Evolutionary conservation across 2,329 filamentous ascomycete species (phyloP).

Genomic region (Eutypella sp.): DNA sequence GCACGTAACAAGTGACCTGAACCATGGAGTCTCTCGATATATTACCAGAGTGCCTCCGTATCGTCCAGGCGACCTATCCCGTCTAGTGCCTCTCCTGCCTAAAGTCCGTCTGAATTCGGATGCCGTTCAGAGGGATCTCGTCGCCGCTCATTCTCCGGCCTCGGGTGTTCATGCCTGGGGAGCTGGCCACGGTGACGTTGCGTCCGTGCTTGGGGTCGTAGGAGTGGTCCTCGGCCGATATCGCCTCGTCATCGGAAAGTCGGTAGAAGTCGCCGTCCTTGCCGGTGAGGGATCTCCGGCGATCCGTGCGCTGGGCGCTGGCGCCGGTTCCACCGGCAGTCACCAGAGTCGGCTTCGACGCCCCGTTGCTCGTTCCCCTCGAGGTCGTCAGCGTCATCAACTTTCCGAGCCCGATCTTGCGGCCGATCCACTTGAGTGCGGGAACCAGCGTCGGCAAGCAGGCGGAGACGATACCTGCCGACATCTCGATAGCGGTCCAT

Average conservation of each 20-base stretch:
- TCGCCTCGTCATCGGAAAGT: slow-evolving; percentile 26
- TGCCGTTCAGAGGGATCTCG: slow-evolving; percentile 34
- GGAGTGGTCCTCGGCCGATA: slow-evolving; percentile 3
- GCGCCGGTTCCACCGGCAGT: neutral
- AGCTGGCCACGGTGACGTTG: slow-evolving; percentile 27
- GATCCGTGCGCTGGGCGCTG: slow-evolving; percentile 1
- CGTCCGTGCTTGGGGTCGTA: slow-evolving; percentile 25
- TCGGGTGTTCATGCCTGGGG: slow-evolving; percentile 17
- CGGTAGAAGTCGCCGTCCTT: slow-evolving; percentile 25
- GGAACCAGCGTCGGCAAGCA: slow-evolving; percentile 49
- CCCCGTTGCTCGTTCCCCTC: slow-evolving; percentile 2
- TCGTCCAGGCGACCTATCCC: too few relatives aligned
- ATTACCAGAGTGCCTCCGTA: too few relatives aligned
- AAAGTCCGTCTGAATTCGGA: slow-evolving; percentile 34
- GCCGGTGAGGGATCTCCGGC: slow-evolving; percentile 2
- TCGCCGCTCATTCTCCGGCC: slow-evolving; percentile 26
- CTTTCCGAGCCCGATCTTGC: slow-evolving; percentile 31
- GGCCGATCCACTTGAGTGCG: slow-evolving; percentile 33
- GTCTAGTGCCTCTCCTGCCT: slow-evolving; percentile 13
- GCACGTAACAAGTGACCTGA: too few relatives aligned
- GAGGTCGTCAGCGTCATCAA: slow-evolving; percentile 3
- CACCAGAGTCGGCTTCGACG: slow-evolving; percentile 1
- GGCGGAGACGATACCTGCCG: slow-evolving; percentile 47
- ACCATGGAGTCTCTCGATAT: too few relatives aligned
- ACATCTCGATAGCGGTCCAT: slow-evolving; percentile 46